Base-by-base conservation (phyloP, 768 basidiomycete genomes). In the Xerocomus spinulosus region DNA sequence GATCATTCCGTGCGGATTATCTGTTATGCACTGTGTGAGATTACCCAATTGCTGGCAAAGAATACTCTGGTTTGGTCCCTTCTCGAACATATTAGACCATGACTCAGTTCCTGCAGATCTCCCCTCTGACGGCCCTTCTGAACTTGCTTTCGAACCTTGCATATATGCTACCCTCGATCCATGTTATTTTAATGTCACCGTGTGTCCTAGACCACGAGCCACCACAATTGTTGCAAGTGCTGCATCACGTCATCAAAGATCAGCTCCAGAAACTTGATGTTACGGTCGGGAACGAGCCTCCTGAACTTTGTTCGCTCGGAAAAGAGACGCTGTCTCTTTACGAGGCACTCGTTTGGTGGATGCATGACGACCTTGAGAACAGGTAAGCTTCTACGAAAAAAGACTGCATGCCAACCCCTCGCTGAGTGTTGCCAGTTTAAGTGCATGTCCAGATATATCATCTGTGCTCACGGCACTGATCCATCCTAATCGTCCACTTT, bases 301-400 rank as follows among this genome's bases (percentile, higher is more conserved):
- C 53, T 0, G 60, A 53, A 3, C 53, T 68, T 32, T 44, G 51
- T 39, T 46, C 50, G 17, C 66, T 85, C 5, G 75, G 70, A 21
- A 60, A 53, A 32, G 74, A 77, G 53, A 66, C 67, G 0, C 46
- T 81, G 2, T 66, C 67, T 7, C 66, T 87, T 13, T 63, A 85
- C 13, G 81, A 86, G 57, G 69, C 73, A 0, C 52, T 87, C 25
- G 75, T 74, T 46, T 79, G 75, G 70, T 70, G 70, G 46, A 59
- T 70, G 24, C 64, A 74, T 2, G 72, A 75, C 13, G 75, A 78
- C 12, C 53, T 69, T 7, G 68, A 73, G 23, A 56, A 70, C 32
- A 57, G 58, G 75, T 69, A 44, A 30, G 67, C 44, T 9, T 38
- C 24, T 23, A 2, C 44, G 13, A 44, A n/a, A 37, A 33, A 14